Base-by-base conservation (phyloP, 306 rosid species). In the Hippophae gyantsensis region DNA sequence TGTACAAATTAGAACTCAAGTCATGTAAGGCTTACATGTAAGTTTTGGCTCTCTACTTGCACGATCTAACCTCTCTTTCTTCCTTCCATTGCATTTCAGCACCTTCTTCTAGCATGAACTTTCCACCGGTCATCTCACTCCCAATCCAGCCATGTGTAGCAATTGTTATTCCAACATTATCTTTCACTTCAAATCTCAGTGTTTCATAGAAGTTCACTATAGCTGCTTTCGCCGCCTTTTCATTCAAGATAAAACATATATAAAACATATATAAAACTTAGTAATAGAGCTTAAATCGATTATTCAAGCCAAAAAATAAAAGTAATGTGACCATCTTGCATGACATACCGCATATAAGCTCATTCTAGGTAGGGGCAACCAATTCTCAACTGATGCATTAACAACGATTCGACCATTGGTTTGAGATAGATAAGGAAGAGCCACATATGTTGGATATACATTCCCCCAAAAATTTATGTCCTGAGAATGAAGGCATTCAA, bases 341-440 rank as follows among this genome's bases (percentile, higher is more conserved):
- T 6, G 13, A 46, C 25, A 84, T 52, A 86, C 97, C 53, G 89
- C 86, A 67, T 80, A 82, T 69, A 90, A 58, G 70, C 97, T 90
- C 97, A 90, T 90, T 66, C 90, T 80, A 13, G 95, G 94, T 76
- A 86, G 63, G 49, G 97, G 95, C 57, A 90, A 80, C 94, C 97
- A 90, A 67, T 66, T 86, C 59, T 86, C 97, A 1, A 84, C 88
- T 0, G 88, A 84, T 6, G 95, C 95, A 63, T 90, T 90, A 13
- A 90, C 77, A 41, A 86, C 52, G 52, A 86, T 54, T 14, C 87
- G 89, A 11, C 97, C 97, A 10, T 82, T 83, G 62, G 66, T 86
- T 69, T 63, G 88, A 57, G 61, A 94, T 3, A 86, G 83, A 55
- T 86, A 79, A 45, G 97, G 95, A 67, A 90, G 86, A 65, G 97